These are phyloP conservation scores for Zoysia japonica DNA, from an alignment of 176 grass and related monocot species.

Conservation along the genomic window DNA sequence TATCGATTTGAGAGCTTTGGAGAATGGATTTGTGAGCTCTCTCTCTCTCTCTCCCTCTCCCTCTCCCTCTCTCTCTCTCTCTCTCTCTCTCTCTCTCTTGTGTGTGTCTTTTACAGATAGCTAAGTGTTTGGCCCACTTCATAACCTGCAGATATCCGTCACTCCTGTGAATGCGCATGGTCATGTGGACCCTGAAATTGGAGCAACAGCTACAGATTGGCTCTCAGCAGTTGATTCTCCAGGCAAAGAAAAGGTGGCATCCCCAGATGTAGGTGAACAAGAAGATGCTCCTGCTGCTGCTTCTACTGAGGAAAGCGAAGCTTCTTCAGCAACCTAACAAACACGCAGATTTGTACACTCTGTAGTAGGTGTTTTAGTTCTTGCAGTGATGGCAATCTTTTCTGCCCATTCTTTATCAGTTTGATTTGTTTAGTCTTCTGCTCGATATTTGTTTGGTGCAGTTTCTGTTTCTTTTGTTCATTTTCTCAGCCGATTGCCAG, in stretches of 20 bases:
- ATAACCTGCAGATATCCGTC: slow-evolving; percentile 65
- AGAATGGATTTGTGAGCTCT: slow-evolving; percentile 69
- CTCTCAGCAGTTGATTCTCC: slow-evolving; percentile 46
- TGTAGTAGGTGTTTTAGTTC: slow-evolving; percentile 56
- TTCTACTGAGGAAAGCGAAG: slow-evolving; percentile 29
- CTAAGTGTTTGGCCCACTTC: slow-evolving; percentile 22
- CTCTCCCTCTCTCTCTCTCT: background rate
- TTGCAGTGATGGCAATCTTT: slow-evolving; percentile 39
- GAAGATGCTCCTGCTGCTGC: no score
- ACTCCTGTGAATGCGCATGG: slow-evolving; percentile 67
- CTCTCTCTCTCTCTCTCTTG: slow-evolving; percentile 8
- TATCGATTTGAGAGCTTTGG: slow-evolving; percentile 57
- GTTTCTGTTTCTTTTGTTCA: slow-evolving; percentile 29
- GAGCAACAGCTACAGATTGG: slow-evolving; percentile 56
- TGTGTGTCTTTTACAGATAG: background rate
- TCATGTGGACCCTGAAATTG: slow-evolving; percentile 47
- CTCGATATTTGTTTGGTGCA: slow-evolving; percentile 48
- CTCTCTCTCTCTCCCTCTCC: background rate
- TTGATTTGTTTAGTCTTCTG: slow-evolving; percentile 41
- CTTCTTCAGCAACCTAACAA: slow-evolving; percentile 51
- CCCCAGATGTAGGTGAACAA: no score
- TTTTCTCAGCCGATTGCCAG: slow-evolving; percentile 23
- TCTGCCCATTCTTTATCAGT: slow-evolving; percentile 35
- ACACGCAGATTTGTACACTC: slow-evolving; percentile 27
- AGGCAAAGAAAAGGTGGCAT: background rate